phyloP scores from a whole-genome alignment of 2,329 filamentous ascomycete genomes.

The Colletotrichum limetticola region DNA sequence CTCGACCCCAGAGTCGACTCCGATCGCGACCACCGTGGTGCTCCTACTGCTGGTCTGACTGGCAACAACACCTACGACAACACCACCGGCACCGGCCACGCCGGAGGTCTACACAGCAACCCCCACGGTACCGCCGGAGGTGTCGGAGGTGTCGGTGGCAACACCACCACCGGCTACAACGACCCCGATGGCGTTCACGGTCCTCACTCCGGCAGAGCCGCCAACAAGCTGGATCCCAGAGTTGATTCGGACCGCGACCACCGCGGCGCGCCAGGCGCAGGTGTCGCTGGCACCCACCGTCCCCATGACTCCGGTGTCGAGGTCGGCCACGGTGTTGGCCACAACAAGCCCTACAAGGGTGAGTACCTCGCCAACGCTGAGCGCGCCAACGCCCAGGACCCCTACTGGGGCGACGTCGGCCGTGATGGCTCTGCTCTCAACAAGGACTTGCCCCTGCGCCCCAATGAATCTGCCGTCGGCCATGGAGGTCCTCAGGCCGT shows the following conservation, averaged over 20 bases:
- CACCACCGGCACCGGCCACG: constrained; percentile 34
- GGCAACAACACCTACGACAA: constrained; percentile 15
- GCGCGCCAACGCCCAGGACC: constrained; percentile 1
- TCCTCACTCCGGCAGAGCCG: constrained; percentile 12
- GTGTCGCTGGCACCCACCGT: constrained; percentile 15
- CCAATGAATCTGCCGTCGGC: constrained; percentile 11
- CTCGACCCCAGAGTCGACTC: constrained; percentile 60
- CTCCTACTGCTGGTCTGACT: constrained; percentile 5
- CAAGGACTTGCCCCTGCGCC: constrained; percentile 31
- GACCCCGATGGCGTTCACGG: constrained; percentile 21
- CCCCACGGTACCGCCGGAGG: constrained; percentile 37
- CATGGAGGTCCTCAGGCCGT: constrained; percentile 5
- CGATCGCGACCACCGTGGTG: constrained; percentile 47
- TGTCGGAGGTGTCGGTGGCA: constrained; percentile 45
- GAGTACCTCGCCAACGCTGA: constrained; percentile 1
- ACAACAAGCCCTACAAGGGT: neutral
- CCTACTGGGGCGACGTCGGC: constrained; percentile 32
- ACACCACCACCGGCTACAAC: constrained; percentile 10
- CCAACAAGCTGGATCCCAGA: constrained; percentile 21
- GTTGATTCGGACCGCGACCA: constrained; percentile 34
- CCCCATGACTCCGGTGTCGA: constrained; percentile 30
- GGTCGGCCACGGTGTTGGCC: constrained; percentile 1
- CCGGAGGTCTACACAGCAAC: constrained; percentile 39
- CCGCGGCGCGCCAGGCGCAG: constrained; percentile 27
- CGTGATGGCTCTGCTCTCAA: constrained; percentile 14